phyloP scores from a whole-genome alignment of 2,329 filamentous ascomycete species.

The Aspergillus japonicus region DNA sequence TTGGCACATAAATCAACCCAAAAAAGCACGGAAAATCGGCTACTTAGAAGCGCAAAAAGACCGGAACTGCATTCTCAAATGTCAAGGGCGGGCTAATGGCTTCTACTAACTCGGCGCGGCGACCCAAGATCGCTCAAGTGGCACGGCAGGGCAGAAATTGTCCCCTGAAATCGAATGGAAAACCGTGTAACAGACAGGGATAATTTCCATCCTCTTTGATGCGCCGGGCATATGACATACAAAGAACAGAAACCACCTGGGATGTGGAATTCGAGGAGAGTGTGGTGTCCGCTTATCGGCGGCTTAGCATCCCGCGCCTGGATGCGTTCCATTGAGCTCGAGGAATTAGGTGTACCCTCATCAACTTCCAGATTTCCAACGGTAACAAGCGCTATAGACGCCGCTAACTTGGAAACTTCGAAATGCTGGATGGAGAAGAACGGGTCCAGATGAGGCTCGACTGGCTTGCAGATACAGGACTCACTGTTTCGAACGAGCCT shows the following conservation, averaged over 20 bases:
- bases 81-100: slow-evolving; percentile 13
- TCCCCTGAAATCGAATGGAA: slow-evolving; percentile 10
- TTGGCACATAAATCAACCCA: background rate
- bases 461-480: slow-evolving; percentile 7
- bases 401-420: slow-evolving; percentile 20
- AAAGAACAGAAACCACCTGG: slow-evolving; percentile 5
- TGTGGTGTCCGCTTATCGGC: slow-evolving; percentile 13
- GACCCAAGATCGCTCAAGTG: slow-evolving; percentile 19
- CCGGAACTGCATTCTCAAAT: slow-evolving; percentile 3
- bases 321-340: slow-evolving; percentile 12
- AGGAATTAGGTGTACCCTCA: slow-evolving; percentile 15
- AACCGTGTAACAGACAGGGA: slow-evolving; percentile 21
- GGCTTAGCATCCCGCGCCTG: slow-evolving; percentile 8
- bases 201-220: background rate
- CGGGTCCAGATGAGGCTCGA: slow-evolving; percentile 11
- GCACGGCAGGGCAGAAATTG: slow-evolving; percentile 14
- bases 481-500: background rate
- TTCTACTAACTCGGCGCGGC: slow-evolving; percentile 19
- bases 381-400: slow-evolving; percentile 37
- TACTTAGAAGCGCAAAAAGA: slow-evolving; percentile 7
- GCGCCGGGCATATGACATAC: slow-evolving; percentile 5
- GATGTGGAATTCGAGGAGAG: slow-evolving; percentile 3
- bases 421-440: slow-evolving; percentile 7
- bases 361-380: slow-evolving; percentile 16
- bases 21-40: slow-evolving; percentile 20